Percentiles rank a stretch among this genome's conserved stretches.
Evolutionary conservation across 2,329 filamentous ascomycete genomes (phyloP).

Genomic region (Pyrenochaeta sp.): DNA sequence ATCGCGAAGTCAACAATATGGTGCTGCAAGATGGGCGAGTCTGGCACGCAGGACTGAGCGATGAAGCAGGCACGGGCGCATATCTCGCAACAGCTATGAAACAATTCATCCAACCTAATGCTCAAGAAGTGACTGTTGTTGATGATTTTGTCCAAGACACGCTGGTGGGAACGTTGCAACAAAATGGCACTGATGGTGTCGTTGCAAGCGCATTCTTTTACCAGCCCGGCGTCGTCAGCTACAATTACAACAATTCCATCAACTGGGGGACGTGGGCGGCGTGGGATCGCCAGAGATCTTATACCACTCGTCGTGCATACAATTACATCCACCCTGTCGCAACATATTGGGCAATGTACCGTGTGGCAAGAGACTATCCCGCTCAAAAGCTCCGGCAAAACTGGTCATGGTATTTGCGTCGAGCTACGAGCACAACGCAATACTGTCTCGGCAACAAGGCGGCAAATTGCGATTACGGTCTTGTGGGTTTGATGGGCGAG

Average conservation of each 20-base stretch:
- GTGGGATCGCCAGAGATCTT: constrained; percentile 59
- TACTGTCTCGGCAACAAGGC: constrained; percentile 47
- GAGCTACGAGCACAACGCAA: constrained; percentile 61
- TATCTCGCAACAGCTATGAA: constrained; percentile 65
- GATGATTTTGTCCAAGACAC: constrained; percentile 63
- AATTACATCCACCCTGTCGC: constrained; percentile 66
- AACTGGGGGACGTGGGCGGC: constrained; percentile 62
- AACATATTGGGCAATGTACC: constrained; percentile 66
- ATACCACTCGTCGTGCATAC: constrained; percentile 61
- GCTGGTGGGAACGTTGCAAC: constrained; percentile 57
- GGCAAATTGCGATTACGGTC: constrained; percentile 49
- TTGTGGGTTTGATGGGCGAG: constrained; percentile 66
- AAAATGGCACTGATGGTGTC: constrained; percentile 55
- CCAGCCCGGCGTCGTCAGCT: constrained; percentile 55
- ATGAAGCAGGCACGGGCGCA: constrained; percentile 65
- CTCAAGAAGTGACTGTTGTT: constrained; percentile 59
- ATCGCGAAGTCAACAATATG: constrained; percentile 46
- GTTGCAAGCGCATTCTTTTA: constrained; percentile 66
- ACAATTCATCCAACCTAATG: constrained; percentile 59
- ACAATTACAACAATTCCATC: constrained; percentile 53
- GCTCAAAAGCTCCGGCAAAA: constrained; percentile 50
- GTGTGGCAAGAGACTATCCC: constrained; percentile 60
- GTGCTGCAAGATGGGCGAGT: constrained; percentile 58
- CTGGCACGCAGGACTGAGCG: constrained; percentile 67
- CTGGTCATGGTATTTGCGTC: constrained; percentile 64